A percentile compares a stretch with the other conserved stretches of the same genome.
phyloP scores from a whole-genome alignment of 306 rosid species.

The Fragaria ananassa region DNA sequence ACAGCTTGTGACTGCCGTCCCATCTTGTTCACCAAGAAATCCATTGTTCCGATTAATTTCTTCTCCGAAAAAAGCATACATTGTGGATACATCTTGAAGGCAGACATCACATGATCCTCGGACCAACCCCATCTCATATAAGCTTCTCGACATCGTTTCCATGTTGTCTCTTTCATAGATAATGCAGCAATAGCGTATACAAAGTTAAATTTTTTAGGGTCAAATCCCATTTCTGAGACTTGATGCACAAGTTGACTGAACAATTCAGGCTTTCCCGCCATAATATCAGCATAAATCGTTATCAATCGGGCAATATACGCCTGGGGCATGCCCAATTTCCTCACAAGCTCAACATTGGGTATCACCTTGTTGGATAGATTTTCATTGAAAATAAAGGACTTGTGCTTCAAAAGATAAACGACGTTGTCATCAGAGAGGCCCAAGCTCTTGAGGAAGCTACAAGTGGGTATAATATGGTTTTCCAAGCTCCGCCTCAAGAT shows the following conservation, averaged over 20 bases:
- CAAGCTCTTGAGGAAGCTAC: constrained; percentile 16
- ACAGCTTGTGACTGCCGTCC: neutral
- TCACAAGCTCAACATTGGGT: neutral
- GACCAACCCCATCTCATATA: no score
- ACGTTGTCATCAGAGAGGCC: constrained; percentile 1
- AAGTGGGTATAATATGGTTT: constrained; percentile 22
- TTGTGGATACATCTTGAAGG: no score
- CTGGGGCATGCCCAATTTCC: neutral
- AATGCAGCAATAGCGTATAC: neutral
- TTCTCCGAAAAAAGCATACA: no score
- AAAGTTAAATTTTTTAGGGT: neutral
- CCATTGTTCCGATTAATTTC: no score
- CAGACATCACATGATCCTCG: no score
- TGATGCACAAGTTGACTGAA: constrained; percentile 9
- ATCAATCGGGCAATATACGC: neutral
- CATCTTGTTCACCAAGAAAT: no score
- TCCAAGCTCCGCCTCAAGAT: neutral
- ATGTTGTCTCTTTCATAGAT: neutral
- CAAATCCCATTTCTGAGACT: constrained; percentile 25
- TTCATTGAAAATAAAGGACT: neutral
- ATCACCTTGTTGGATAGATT: neutral
- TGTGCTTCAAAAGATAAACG: constrained; percentile 14
- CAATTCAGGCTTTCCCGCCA: neutral
- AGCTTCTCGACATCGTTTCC: neutral
- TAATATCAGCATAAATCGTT: neutral